Conservation (phyloP, 2,329 filamentous ascomycete genomes). For the Drechmeria coniospora region DNA sequence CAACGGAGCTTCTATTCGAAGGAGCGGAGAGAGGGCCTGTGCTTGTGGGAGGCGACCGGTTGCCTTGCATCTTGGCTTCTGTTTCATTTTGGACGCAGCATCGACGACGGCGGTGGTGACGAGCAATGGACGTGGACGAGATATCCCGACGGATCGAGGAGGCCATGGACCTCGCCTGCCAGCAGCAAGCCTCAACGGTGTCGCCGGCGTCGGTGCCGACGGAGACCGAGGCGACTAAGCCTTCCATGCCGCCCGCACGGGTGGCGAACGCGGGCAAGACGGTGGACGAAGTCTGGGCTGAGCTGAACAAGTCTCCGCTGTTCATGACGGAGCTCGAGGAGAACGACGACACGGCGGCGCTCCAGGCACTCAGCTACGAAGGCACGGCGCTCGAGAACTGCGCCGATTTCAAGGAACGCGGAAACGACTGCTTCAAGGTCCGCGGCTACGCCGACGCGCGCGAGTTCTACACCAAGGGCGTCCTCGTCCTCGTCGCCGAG, state of each 20-base stretch:
- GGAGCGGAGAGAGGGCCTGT: too few species aligned
- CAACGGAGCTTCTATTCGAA: too few species aligned
- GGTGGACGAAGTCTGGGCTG: constrained; percentile 38
- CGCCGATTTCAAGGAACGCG: constrained; percentile 73
- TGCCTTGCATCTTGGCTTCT: too few species aligned
- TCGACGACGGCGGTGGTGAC: too few species aligned
- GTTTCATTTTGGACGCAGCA: too few species aligned
- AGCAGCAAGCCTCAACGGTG: too few species aligned
- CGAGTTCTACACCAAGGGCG: constrained; percentile 84
- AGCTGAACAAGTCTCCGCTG: constrained; percentile 53
- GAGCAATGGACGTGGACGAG: constrained; percentile 26
- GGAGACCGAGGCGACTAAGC: constrained; percentile 14
- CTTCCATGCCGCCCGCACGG: constrained; percentile 30
- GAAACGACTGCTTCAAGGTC: constrained; percentile 71
- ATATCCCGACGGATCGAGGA: constrained; percentile 25
- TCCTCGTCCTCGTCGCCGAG: constrained; percentile 53
- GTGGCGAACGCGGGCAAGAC: constrained; percentile 27
- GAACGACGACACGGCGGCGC: constrained; percentile 70
- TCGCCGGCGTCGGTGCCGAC: too few species aligned
- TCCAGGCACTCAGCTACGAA: constrained; percentile 85
- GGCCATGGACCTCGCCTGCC: constrained; percentile 11
- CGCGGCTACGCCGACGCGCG: constrained; percentile 68
- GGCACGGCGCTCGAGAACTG: constrained; percentile 75
- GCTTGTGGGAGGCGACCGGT: too few species aligned
- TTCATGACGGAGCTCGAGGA: constrained; percentile 94